phyloP scores from a whole-genome alignment of 306 rosid species.

The Coriaria nepalensis region DNA sequence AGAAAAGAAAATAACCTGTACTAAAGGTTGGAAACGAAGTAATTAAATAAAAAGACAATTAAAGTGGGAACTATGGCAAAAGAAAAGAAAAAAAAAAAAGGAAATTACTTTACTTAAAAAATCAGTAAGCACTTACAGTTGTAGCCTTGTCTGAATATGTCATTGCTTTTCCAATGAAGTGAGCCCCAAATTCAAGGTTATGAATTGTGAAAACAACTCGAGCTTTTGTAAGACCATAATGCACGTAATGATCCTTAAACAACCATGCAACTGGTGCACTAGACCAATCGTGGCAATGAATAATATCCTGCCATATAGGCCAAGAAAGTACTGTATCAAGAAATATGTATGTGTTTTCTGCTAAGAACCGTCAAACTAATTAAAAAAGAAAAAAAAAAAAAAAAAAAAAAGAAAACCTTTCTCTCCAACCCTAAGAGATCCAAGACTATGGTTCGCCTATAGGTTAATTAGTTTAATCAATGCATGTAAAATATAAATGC shows the following conservation, averaged over 20 bases:
- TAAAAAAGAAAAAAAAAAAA: too few species aligned
- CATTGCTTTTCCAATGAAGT: conserved; percentile 65
- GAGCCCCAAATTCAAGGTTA: conserved; percentile 90
- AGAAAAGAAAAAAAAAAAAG: too few species aligned
- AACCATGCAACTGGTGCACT: conserved; percentile 98
- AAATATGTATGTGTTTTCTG: too few species aligned
- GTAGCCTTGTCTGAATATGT: conserved; percentile 63
- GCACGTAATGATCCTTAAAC: conserved; percentile 66
- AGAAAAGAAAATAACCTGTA: neutral
- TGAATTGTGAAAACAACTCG: conserved; percentile 85
- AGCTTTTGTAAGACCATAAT: conserved; percentile 77
- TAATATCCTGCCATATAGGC: conserved; percentile 61
- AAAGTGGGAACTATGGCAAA: too few species aligned
- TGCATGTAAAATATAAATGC: too few species aligned
- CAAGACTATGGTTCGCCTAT: too few species aligned
- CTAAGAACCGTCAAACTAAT: too few species aligned
- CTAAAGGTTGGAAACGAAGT: neutral
- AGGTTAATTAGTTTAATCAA: too few species aligned
- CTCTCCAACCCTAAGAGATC: too few species aligned
- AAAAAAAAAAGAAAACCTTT: too few species aligned
- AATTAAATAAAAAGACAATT: neutral
- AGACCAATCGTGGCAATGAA: conserved; percentile 99
- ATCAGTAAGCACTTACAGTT: conserved; percentile 47
- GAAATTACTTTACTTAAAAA: neutral
- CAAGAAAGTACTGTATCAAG: conserved; percentile 5